Conservation (phyloP, 2,329 filamentous ascomycete genomes). For the Zymoseptoria tritici region DNA sequence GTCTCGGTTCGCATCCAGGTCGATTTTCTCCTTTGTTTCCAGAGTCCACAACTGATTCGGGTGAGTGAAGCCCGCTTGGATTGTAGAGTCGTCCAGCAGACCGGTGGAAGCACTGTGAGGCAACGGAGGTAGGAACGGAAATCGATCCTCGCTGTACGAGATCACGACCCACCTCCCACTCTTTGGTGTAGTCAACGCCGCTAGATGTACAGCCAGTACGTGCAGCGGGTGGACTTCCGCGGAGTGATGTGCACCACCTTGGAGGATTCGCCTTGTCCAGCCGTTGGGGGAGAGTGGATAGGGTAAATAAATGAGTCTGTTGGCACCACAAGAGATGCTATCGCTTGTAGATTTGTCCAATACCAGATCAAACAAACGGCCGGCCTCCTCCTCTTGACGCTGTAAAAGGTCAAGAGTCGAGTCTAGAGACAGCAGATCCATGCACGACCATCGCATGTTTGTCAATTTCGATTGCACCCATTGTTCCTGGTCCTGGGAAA, state of each 20-base stretch:
- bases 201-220: conserved; percentile 35
- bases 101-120: conserved; percentile 14
- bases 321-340: conserved; percentile 15
- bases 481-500: neutral
- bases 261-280: conserved; percentile 14
- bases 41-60: conserved; percentile 33
- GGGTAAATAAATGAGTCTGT: conserved; percentile 11
- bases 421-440: conserved; percentile 13
- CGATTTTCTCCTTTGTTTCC: conserved; percentile 26
- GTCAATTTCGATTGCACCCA: neutral
- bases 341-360: conserved; percentile 21
- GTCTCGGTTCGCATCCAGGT: conserved; percentile 13
- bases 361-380: conserved; percentile 14
- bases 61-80: conserved; percentile 31
- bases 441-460: conserved; percentile 15
- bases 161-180: conserved; percentile 34
- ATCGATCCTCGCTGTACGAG: conserved; percentile 35
- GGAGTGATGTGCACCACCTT: conserved; percentile 10
- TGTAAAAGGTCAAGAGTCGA: conserved; percentile 13
- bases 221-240: conserved; percentile 31
- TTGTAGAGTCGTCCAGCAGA: conserved; percentile 20
- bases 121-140: conserved; percentile 29
- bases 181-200: conserved; percentile 29
- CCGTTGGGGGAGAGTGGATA: conserved; percentile 18
- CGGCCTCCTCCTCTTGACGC: conserved; percentile 1